Base-by-base conservation (phyloP, 2,329 filamentous ascomycete species). In the Fusarium tricinctum region DNA sequence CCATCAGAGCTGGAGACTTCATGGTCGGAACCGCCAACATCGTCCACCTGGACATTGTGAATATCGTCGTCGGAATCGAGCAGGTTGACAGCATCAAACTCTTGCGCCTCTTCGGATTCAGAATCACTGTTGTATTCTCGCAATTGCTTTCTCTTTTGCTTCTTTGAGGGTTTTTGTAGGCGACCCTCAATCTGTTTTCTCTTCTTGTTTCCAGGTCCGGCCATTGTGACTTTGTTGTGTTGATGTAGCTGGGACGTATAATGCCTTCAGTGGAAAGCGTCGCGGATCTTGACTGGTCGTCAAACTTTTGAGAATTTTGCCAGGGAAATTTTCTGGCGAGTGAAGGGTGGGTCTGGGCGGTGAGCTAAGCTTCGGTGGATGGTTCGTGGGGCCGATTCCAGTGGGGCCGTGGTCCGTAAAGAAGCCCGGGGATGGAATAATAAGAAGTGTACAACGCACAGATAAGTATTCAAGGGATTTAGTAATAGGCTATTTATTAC, bases 21-120 rank as follows among this genome's bases (percentile, higher is more conserved):
- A 5, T 79, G 77, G 14, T 76, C 81, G 0, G 79, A 81, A 15
- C 72, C 77, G 12, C 78, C 80, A 42, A 82, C 79, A 42, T 87
- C 84, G 61, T 88, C 86, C 19, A 83, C 84, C 8, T 77, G 75
- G 42, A 83, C 82, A 68, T 87, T 84, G 71, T 86, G 82, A 52
- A 88, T 81, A 54, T 87, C 85, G 56, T 88, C 85, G 70, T 88
- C 86, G 7, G 85, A 87, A 73, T 87, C 85, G 49, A 87, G 79
- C 17, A 88, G 78, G 68, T 87, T 82, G 64, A 86, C 83, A 3
- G 85, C 81, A 30, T 82, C 77, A 73, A 86, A 86, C 52, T 80
- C 79, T 48, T 82, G 74, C 30, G 78, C 77, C 7, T 79, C 75
- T 10, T 80, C 79, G n/a, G 78, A 77, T 38, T 82, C 84, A n/a